Percentiles rank a stretch among this genome's conserved stretches.
phyloP scores from a whole-genome alignment of 78 protist genomes.

The Dictyostelium brefeldianum region DNA sequence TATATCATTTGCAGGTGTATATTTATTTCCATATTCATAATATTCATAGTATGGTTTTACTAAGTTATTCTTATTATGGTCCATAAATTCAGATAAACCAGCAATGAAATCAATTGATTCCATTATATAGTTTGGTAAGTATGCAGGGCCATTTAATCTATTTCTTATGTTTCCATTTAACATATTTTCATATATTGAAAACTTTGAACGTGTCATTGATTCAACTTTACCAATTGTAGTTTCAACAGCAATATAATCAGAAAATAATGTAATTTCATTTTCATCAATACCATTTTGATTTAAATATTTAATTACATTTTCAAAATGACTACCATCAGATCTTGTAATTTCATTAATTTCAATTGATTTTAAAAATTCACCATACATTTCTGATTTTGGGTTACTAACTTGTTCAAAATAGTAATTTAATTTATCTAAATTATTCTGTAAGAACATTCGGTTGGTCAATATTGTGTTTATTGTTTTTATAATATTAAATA shows the following conservation, averaged over 20 bases:
- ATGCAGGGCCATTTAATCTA: conserved; percentile 57
- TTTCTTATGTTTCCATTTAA: conserved; percentile 1
- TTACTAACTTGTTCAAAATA: conserved; percentile 49
- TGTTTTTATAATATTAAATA: too few species aligned
- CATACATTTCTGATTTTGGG: conserved; percentile 67
- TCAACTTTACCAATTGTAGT: conserved; percentile 27
- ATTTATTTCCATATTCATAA: background rate
- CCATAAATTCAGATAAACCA: conserved; percentile 77
- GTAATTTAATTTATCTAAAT: conserved; percentile 43
- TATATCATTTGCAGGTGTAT: background rate
- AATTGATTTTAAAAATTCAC: conserved; percentile 32
- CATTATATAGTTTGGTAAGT: conserved; percentile 24
- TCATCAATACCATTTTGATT: background rate
- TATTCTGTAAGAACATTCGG: conserved; percentile 23
- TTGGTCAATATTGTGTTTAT: too few species aligned
- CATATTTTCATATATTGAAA: background rate
- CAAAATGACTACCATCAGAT: conserved; percentile 3
- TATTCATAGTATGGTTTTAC: too few species aligned
- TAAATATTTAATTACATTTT: background rate
- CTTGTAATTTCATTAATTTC: conserved; percentile 27
- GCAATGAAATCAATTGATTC: conserved; percentile 73
- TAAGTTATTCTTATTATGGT: background rate
- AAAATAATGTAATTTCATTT: conserved; percentile 16
- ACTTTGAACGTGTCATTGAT: conserved; percentile 19
- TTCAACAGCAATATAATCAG: conserved; percentile 46